Conservation (phyloP, 352 stramenopile species). For the Phytopythium ostracodes region DNA sequence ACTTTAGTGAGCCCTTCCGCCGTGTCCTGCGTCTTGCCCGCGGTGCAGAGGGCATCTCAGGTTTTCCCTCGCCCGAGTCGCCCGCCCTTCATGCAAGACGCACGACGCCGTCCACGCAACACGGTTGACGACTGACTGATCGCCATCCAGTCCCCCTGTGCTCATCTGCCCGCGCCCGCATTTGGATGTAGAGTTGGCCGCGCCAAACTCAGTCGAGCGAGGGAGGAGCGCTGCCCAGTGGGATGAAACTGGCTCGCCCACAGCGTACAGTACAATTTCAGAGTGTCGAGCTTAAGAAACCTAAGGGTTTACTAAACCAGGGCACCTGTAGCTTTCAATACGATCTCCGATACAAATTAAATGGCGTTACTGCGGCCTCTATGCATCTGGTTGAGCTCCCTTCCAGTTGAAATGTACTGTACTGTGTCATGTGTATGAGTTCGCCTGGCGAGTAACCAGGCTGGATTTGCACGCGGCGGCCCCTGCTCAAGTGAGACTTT, state of each 20-base stretch:
- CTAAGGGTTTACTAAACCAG: too few species aligned
- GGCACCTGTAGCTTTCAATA: too few species aligned
- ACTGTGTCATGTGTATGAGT: too few species aligned
- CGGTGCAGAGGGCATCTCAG: background rate
- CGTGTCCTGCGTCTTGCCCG: background rate
- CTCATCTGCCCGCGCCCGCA: background rate
- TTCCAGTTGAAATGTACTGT: too few species aligned
- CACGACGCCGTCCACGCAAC: background rate
- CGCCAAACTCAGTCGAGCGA: background rate
- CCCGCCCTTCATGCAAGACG: background rate
- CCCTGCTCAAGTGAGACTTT: too few species aligned
- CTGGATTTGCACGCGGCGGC: too few species aligned
- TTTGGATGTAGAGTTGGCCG: background rate
- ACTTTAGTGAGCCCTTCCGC: background rate
- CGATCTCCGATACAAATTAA: too few species aligned
- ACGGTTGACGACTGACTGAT: slow-evolving; percentile 7
- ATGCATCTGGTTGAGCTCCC: too few species aligned
- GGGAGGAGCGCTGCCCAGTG: background rate
- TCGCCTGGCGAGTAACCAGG: too few species aligned
- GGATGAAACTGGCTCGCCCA: background rate
- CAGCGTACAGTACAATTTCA: background rate
- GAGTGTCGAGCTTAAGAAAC: too few species aligned
- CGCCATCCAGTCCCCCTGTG: slow-evolving; percentile 2
- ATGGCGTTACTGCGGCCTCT: too few species aligned
- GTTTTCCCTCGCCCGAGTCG: background rate